Evolutionary conservation across 2,329 filamentous ascomycete genomes (phyloP), one percentile per base, ranked within the genome.

Genomic region (Fusarium tjaetaba): DNA sequence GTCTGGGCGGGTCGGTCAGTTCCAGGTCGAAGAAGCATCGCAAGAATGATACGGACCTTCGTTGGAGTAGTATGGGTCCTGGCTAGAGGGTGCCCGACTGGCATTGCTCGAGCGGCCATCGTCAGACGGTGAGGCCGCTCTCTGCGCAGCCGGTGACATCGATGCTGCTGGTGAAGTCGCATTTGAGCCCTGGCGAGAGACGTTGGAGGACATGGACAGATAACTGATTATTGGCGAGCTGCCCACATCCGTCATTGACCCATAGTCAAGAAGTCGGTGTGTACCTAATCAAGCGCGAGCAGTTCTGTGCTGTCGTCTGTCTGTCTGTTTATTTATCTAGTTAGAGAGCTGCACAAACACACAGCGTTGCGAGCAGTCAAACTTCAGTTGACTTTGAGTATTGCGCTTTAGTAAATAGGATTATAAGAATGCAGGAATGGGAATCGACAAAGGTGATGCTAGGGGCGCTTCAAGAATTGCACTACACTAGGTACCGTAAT

Each of bases 1-100:
- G 84, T 97, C 95, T 95, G 42, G 10, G 36, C n/a, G n/a, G 7
- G 28, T n/a, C n/a, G 24, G 65, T 79, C 42, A 79, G 66, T 34
- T 38, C 30, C 28, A 62, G 48, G 26, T 32, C 39, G 55, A 14
- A 42, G 26, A 4, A 42, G 16, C 16, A 38, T 28, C 30, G 41
- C 20, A 41, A 49, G 45, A 30, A 56, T 52, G 10, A 64, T 56
- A 71, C 76, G 59, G 36, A 91, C 90, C 90, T 83, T 91, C 84
- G 76, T 92, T 90, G 61, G 88, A 88, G 76, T 92, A 90, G 76
- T 87, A 88, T 20, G 83, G 77, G 49, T 82, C 81, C 43, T 78
- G 75, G 58, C 73, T 78, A 39, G 78, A 78, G n/a, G 68, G 72
- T 59, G 75, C 75, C 60, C 61, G 74, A 67, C 79, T 80, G 46